Conservation (phyloP, 1,284 basidiomycete species). For the Cryptococcus sp. region DNA sequence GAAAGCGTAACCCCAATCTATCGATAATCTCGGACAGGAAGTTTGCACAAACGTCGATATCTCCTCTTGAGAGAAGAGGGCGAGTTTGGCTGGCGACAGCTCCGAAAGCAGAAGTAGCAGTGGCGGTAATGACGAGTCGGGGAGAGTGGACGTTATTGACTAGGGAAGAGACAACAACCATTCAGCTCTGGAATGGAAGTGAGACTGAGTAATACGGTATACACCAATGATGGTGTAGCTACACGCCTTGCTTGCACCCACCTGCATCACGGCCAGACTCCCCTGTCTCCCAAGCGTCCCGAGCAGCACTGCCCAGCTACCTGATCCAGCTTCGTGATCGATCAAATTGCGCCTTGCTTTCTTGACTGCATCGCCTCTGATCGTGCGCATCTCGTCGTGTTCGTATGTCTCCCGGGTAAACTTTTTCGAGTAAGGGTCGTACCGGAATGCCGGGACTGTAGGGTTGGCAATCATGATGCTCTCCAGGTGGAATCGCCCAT, state of each 20-base stretch:
- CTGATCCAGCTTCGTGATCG: conserved; percentile 34
- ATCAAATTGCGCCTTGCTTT: conserved; percentile 67
- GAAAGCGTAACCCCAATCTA: conserved; percentile 99
- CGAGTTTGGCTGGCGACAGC: conserved; percentile 88
- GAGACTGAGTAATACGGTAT: background rate
- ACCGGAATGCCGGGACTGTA: conserved; percentile 90
- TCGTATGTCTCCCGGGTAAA: conserved; percentile 91
- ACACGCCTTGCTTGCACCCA: conserved; percentile 33
- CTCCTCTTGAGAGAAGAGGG: conserved; percentile 71
- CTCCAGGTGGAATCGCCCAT: conserved; percentile 97
- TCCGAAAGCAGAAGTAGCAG: conserved; percentile 86
- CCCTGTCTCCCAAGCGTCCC: conserved; percentile 96
- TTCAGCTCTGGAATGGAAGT: background rate
- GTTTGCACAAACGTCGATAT: conserved; percentile 92
- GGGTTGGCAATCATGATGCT: conserved; percentile 99
- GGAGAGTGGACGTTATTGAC: conserved; percentile 72
- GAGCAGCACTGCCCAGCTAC: conserved; percentile 86
- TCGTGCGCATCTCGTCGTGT: conserved; percentile 79
- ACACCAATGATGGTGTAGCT: background rate
- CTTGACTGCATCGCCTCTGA: conserved; percentile 75
- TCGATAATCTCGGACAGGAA: conserved; percentile 90
- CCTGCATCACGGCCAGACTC: conserved; percentile 81
- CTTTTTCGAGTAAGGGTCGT: conserved; percentile 98
- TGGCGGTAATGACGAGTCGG: conserved; percentile 60
- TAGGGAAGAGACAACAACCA: conserved; percentile 39